Conservation (phyloP, 768 basidiomycete species). For the Mycena capillaripes region DNA sequence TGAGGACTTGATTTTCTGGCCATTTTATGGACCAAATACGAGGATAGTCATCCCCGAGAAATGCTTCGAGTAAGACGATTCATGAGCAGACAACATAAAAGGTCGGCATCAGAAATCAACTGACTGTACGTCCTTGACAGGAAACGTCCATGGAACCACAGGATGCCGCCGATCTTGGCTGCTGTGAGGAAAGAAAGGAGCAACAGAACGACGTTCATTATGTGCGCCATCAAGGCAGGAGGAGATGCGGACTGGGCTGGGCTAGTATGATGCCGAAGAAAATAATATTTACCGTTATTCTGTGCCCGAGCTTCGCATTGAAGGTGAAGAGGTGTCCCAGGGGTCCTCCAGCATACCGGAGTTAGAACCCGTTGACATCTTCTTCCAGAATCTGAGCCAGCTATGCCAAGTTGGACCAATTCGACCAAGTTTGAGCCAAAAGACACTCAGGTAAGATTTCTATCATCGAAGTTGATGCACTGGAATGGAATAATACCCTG, state of each 20-base stretch:
- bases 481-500: not conserved
- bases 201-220: not conserved
- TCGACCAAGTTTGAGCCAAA: not conserved
- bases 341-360: too few relatives aligned
- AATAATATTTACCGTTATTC: not conserved
- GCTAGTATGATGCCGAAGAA: not conserved
- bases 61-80: not conserved
- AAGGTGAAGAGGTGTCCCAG: too few relatives aligned
- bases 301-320: too few relatives aligned
- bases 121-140: not conserved
- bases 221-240: not conserved
- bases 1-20: constrained; percentile 23
- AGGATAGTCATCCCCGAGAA: constrained; percentile 30
- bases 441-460: not conserved
- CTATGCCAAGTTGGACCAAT: too few relatives aligned
- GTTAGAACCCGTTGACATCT: too few relatives aligned
- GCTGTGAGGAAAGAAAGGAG: not conserved
- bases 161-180: constrained; percentile 13
- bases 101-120: not conserved
- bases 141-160: constrained; percentile 2
- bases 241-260: not conserved
- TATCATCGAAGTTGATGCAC: not conserved
- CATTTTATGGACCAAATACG: constrained; percentile 21
- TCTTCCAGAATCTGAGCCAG: not conserved
- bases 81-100: not conserved